A percentile compares a stretch with the other conserved stretches of the same genome.
Evolutionary conservation across 805 yeast species (phyloP).

Genomic region (Schwanniomyces pseudopolymorphus): DNA sequence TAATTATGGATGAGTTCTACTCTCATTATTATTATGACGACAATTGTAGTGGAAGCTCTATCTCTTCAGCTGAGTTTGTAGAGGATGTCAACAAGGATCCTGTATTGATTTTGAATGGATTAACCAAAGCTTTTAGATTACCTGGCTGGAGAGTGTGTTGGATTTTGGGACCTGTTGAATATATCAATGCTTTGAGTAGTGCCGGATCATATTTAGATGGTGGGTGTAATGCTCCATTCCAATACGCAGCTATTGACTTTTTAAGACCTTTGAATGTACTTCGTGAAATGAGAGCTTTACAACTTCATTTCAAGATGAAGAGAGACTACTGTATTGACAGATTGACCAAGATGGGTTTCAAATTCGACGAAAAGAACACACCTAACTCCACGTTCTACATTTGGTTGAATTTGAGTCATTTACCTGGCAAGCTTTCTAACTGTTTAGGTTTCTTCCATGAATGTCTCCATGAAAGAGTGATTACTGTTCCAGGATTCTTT

Average conservation of each 20-base stretch:
- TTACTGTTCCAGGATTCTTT: constrained; percentile 63
- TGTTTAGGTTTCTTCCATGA: constrained; percentile 65
- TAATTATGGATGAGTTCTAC: constrained; percentile 65
- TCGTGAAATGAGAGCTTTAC: constrained; percentile 57
- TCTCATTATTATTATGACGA: constrained; percentile 58
- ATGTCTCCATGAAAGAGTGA: constrained; percentile 57
- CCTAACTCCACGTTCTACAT: constrained; percentile 62
- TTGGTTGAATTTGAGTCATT: constrained; percentile 56
- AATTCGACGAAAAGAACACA: constrained; percentile 38
- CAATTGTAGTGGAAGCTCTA: constrained; percentile 51
- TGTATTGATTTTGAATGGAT: constrained; percentile 57
- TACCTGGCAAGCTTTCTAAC: constrained; percentile 56
- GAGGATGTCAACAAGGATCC: constrained; percentile 59
- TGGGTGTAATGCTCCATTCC: constrained; percentile 62
- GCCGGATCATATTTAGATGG: constrained; percentile 64
- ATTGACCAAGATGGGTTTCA: constrained; percentile 53
- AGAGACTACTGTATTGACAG: constrained; percentile 54
- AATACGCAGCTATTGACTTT: constrained; percentile 56
- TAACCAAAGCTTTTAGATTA: constrained; percentile 59
- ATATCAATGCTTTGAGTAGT: constrained; percentile 52
- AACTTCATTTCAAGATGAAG: constrained; percentile 54
- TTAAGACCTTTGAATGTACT: constrained; percentile 50
- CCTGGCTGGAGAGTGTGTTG: constrained; percentile 69
- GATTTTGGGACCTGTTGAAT: constrained; percentile 63
- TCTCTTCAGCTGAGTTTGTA: constrained; percentile 50